Conservation (phyloP, 805 yeast genomes). For the Pichia ethanolica region DNA sequence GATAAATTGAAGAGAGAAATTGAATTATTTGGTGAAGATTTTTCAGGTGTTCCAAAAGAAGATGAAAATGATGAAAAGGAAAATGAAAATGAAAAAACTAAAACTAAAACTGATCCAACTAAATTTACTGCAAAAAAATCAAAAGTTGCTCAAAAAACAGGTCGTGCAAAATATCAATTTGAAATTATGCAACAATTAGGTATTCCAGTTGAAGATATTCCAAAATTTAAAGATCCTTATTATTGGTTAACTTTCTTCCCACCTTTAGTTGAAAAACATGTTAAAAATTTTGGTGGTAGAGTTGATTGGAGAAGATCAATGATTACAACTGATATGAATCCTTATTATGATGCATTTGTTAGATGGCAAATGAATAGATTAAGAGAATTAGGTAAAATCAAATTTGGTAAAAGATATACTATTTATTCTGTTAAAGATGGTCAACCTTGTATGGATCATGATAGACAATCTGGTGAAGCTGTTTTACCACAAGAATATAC, state of each 20-base stretch:
- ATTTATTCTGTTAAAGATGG: slow-evolving; percentile 97
- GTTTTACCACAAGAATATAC: slow-evolving; percentile 94
- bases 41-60: slow-evolving; percentile 56
- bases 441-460: slow-evolving; percentile 99
- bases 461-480: slow-evolving; percentile 95
- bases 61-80: slow-evolving; percentile 41
- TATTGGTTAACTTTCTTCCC: slow-evolving; percentile 93
- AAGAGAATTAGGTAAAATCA: slow-evolving; percentile 80
- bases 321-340: slow-evolving; percentile 92
- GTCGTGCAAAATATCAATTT: slow-evolving; percentile 89
- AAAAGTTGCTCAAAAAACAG: slow-evolving; percentile 89
- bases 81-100: slow-evolving; percentile 21
- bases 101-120: slow-evolving; percentile 56
- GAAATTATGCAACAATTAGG: slow-evolving; percentile 96
- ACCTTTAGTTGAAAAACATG: slow-evolving; percentile 75
- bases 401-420: slow-evolving; percentile 97
- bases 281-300: slow-evolving; percentile 78
- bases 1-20: slow-evolving; percentile 91
- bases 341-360: slow-evolving; percentile 89
- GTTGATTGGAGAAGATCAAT: slow-evolving; percentile 97
- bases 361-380: slow-evolving; percentile 94
- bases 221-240: slow-evolving; percentile 83
- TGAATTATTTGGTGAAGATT: slow-evolving; percentile 82
- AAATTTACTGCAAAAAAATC: slow-evolving; percentile 90
- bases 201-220: slow-evolving; percentile 72